Evolutionary conservation across 1,284 basidiomycete genomes (phyloP), one percentile per base, ranked within the genome.

Genomic region (Coriolopsis trogii): DNA sequence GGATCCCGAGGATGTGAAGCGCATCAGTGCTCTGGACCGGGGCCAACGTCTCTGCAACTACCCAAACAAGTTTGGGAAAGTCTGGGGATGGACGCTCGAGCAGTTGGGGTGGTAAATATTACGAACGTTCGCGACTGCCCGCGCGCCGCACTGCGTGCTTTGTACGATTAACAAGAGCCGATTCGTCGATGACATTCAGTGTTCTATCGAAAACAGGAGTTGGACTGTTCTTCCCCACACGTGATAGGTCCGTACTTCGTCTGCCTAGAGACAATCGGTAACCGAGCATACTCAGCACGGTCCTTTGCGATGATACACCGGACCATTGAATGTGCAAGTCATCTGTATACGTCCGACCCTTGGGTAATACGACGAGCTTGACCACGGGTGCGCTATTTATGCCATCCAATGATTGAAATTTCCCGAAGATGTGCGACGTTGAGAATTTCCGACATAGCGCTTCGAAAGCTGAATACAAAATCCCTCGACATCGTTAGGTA

Each of bases 21-120:
- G 72, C 33, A 81, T 84, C 61, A 69, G 73, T 51, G 67, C 67
- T 0, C 71, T 93, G 61, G 87, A 93, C 69, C 73, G 74, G 43
- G 76, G 81, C 61, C 30, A 63, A 39, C 61, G 66, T 2, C 58
- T 67, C 2, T 66, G 63, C 57, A 67, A 65, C 55, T 56, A 57
- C 28, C 44, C 60, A 54, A 53, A 69, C 26, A 62, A 67, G 18
- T 65, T 68, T n/a, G 72, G 73, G 5, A 66, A 66, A 8, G 71
- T 78, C 13, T 71, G 70, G 50, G 79, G 78, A 0, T 82, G 79
- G 78, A 75, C 74, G 18, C 73, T 73, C 38, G 77, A 79, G 49
- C 69, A 74, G 54, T 58, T 82, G 16, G 79, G 78, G 3, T 82
- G 79, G 79, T 67, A 49, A 62, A 54, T 6, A 28, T 18, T 18